A percentile compares a stretch with the other conserved stretches of the same genome.
These are phyloP conservation scores for Aspergillus chevalieri DNA, from an alignment of 2,329 filamentous ascomycete species.

Conservation along the genomic window DNA sequence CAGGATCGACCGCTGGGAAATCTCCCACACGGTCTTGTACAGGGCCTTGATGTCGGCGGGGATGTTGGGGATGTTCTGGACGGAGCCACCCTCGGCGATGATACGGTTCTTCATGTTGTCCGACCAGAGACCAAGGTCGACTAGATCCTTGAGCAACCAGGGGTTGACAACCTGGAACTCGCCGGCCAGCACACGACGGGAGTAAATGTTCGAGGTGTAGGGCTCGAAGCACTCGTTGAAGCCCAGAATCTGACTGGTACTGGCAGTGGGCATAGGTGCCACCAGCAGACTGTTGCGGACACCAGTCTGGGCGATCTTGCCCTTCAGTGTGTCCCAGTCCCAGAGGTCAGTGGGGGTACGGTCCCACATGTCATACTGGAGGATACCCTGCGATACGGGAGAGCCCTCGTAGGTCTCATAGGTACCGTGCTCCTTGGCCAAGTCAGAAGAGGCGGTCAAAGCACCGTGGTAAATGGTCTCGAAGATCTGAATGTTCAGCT, in stretches of 20 bases:
- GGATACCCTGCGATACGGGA: constrained; percentile 86
- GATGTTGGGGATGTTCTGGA: constrained; percentile 96
- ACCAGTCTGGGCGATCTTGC: constrained; percentile 85
- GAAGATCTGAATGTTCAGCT: constrained; percentile 97
- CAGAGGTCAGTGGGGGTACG: constrained; percentile 89
- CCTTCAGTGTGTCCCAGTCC: constrained; percentile 90
- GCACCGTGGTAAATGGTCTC: constrained; percentile 99
- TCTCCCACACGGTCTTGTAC: constrained; percentile 99
- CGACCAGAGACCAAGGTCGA: constrained; percentile 96
- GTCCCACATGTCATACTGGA: constrained; percentile 99
- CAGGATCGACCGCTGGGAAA: constrained; percentile 88
- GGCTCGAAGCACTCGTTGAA: constrained; percentile 99
- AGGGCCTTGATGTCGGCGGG: constrained; percentile 90
- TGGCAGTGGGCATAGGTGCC: constrained; percentile 96
- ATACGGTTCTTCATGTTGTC: constrained; percentile 99
- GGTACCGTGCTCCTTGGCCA: constrained; percentile 74
- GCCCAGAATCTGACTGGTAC: constrained; percentile 93
- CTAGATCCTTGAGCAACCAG: constrained; percentile 95
- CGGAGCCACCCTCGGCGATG: constrained; percentile 90
- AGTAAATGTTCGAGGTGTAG: constrained; percentile 99
- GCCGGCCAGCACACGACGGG: constrained; percentile 90
- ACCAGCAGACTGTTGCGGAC: constrained; percentile 92
- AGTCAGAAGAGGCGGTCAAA: constrained; percentile 77
- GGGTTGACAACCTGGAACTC: constrained; percentile 99
- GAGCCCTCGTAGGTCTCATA: constrained; percentile 92